phyloP scores from a whole-genome alignment of 2,329 filamentous ascomycete genomes.

The Hymenoscyphus repandus region DNA sequence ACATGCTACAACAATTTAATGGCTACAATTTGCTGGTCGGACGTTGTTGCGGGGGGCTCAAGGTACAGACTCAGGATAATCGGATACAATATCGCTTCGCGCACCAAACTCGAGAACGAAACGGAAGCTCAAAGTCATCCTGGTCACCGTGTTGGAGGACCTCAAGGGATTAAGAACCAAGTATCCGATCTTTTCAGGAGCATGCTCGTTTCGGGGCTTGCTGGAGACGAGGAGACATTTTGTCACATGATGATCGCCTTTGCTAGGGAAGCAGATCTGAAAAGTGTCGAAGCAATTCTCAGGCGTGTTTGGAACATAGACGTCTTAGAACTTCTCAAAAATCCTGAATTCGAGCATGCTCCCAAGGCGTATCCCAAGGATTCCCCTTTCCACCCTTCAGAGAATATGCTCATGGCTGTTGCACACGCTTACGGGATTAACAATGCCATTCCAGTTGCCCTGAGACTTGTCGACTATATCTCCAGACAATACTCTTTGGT shows the following conservation, averaged over 20 bases:
- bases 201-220: slow-evolving; percentile 40
- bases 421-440: slow-evolving; percentile 65
- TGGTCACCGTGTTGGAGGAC: slow-evolving; percentile 22
- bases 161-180: slow-evolving; percentile 15
- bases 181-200: slow-evolving; percentile 36
- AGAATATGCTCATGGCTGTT: slow-evolving; percentile 56
- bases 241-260: slow-evolving; percentile 47
- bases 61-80: slow-evolving; percentile 30
- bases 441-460: slow-evolving; percentile 52
- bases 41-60: slow-evolving; percentile 34
- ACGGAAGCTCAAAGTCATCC: slow-evolving; percentile 15
- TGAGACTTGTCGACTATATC: slow-evolving; percentile 57
- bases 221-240: slow-evolving; percentile 47
- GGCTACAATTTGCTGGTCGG: slow-evolving; percentile 43
- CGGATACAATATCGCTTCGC: slow-evolving; percentile 24
- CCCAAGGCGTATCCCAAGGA: slow-evolving; percentile 35
- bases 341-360: slow-evolving; percentile 26
- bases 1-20: slow-evolving; percentile 52
- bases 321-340: slow-evolving; percentile 12
- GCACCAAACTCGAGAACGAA: slow-evolving; percentile 9
- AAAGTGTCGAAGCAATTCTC: slow-evolving; percentile 42
- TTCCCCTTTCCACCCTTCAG: slow-evolving; percentile 54
- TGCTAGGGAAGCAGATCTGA: slow-evolving; percentile 45
- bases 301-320: slow-evolving; percentile 48
- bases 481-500: slow-evolving; percentile 53